phyloP scores from a whole-genome alignment of 2,329 filamentous ascomycete species.

The Elsinoe arachidis region DNA sequence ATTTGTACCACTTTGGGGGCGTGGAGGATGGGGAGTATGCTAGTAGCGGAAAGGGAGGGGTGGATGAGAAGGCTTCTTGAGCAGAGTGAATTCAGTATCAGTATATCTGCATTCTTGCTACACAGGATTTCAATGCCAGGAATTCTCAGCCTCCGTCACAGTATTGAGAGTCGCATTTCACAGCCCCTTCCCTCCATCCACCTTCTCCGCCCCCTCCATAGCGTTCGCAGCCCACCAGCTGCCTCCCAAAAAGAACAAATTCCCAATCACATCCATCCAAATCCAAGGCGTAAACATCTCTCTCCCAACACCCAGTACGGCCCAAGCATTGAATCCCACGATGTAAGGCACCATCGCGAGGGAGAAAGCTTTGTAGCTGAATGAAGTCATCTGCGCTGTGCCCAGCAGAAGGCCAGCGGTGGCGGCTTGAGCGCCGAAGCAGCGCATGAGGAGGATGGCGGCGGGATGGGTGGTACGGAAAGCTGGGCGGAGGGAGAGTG shows the following conservation, averaged over 20 bases:
- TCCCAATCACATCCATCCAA: not conserved
- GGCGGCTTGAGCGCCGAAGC: not conserved
- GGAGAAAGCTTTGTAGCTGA: not conserved
- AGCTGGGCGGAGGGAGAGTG: not conserved
- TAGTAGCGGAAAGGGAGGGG: not conserved
- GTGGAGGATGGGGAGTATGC: not conserved
- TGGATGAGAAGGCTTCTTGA: not conserved
- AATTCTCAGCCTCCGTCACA: too few species aligned
- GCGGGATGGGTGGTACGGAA: not conserved
- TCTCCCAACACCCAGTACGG: not conserved
- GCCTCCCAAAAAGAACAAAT: not conserved
- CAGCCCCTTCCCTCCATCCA: not conserved
- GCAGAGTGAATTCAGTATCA: too few species aligned
- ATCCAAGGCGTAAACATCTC: not conserved
- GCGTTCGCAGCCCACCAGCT: not conserved
- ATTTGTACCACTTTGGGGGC: not conserved
- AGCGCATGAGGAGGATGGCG: not conserved
- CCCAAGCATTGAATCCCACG: not conserved
- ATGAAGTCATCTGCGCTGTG: not conserved
- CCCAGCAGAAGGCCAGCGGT: not conserved
- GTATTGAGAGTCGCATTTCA: not conserved
- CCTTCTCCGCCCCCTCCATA: not conserved
- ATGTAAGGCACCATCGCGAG: not conserved
- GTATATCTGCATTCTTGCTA: too few species aligned
- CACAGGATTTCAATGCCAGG: too few species aligned